Evolutionary conservation across 495 filamentous ascomycete genomes (phyloP).

Genomic region (Letharia columbiana): DNA sequence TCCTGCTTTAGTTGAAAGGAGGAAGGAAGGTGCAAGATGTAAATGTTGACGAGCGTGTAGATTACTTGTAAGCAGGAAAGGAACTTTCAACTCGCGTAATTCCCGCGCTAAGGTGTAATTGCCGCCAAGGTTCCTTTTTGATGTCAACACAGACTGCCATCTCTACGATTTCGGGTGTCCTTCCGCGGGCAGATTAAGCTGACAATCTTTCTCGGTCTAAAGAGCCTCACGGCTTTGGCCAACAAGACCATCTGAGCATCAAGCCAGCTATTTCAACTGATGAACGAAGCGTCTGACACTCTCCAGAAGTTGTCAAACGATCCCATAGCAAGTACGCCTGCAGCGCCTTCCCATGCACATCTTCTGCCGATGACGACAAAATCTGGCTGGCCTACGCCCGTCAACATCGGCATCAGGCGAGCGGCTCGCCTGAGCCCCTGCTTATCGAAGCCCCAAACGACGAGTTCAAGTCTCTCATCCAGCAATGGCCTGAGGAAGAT

Average conservation of each 20-base stretch:
- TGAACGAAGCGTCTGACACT: constrained; percentile 37
- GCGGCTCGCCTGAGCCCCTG: constrained; percentile 42
- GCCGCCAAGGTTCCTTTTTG: background rate
- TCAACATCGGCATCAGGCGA: constrained; percentile 48
- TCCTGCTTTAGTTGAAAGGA: background rate
- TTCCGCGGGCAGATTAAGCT: background rate
- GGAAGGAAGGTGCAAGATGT: constrained; percentile 8
- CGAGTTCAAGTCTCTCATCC: constrained; percentile 42
- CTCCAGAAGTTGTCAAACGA: constrained; percentile 49
- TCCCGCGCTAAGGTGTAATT: constrained; percentile 4
- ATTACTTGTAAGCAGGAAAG: background rate
- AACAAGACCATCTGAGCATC: background rate
- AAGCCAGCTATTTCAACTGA: constrained; percentile 19
- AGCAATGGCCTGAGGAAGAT: constrained; percentile 42
- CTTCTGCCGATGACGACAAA: constrained; percentile 41
- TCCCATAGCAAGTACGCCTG: constrained; percentile 46
- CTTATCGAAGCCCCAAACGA: constrained; percentile 46
- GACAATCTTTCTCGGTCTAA: background rate
- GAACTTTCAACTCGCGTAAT: background rate
- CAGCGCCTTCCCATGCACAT: constrained; percentile 44
- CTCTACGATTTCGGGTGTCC: background rate
- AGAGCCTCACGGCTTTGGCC: background rate
- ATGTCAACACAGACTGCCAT: constrained; percentile 1
- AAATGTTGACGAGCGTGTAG: background rate
- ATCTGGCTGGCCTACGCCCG: constrained; percentile 52